Evolutionary conservation across 2,329 filamentous ascomycete genomes (phyloP), one percentile per base, ranked within the genome.

Genomic region (Exutisphaerella laricina): DNA sequence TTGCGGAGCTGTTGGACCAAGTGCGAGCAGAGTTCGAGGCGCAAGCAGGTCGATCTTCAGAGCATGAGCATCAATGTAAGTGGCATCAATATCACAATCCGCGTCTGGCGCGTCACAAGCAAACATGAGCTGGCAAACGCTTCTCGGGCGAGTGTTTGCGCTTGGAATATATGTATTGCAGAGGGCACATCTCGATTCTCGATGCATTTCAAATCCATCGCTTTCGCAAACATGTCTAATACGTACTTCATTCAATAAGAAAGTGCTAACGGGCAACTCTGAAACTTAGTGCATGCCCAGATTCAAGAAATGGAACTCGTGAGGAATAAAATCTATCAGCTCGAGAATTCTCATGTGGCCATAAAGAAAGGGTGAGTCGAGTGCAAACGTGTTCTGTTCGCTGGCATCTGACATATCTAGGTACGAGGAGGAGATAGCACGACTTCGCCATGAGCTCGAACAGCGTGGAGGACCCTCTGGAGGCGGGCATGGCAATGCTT

Each of bases 251-350:
- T 41, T 18, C 37, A 32, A 14, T 21, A 34, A 34, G 13, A 29
- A 17, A 33, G 22, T 45, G 35, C 48, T 51, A 42, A 51, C 47
- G 34, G 46, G 48, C 40, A 49, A 37, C 30, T 44, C 20, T 46
- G 35, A 41, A 42, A 41, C 58, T 55, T 66, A 96, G 92, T 97
- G 62, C 82, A 86, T 45, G 79, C 82, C 37, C 92, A 98, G 66
- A 84, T 96, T 53, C 84, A 90, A 60, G 92, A 98, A 70, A 92
- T 97, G 77, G 87, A 95, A 64, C 78, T 95, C 60, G 88, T 98
- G 37, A 78, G 89, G 51, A 84, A 89, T 63, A 96, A 95, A 68
- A 87, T 98, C 47, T 96, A 88, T 61, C 80, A 86, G 57, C 80
- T 98, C 66, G 92, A 98, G 66, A 88, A 94, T 64, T 80, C 83